A percentile compares a stretch with the other conserved stretches of the same genome.
Conservation (phyloP, 139 green algal species). For the Microglena sp. region DNA sequence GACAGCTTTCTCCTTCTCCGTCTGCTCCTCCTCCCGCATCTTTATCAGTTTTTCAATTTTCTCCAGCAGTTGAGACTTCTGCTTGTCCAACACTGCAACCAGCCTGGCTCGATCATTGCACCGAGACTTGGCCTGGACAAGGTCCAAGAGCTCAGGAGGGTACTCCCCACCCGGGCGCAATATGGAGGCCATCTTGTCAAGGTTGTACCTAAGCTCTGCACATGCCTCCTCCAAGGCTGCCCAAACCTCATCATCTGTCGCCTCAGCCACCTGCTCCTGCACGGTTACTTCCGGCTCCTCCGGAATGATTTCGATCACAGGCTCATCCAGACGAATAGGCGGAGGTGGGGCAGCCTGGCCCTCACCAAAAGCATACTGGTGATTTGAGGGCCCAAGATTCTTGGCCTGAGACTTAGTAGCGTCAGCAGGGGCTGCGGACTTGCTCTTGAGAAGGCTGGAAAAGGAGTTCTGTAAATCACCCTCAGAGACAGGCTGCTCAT, state of each 20-base stretch:
- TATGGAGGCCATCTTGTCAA: neutral
- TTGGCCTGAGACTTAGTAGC: neutral
- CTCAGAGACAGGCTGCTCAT: no score
- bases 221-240: neutral
- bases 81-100: neutral
- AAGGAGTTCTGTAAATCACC: no score
- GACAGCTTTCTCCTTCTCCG: neutral
- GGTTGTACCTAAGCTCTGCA: neutral
- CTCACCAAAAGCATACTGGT: no score
- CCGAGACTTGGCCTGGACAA: neutral
- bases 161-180: neutral
- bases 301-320: neutral
- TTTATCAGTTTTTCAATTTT: constrained; percentile 1
- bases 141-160: neutral
- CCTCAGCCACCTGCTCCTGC: neutral
- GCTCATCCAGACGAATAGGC: neutral
- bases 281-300: neutral
- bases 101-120: neutral
- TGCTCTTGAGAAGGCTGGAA: no score
- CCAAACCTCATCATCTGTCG: neutral
- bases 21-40: neutral
- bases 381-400: neutral
- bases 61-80: neutral
- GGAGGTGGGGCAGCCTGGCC: no score
- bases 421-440: no score